Conservation (phyloP, 2,329 filamentous ascomycete species). For the Fusarium anguioides region DNA sequence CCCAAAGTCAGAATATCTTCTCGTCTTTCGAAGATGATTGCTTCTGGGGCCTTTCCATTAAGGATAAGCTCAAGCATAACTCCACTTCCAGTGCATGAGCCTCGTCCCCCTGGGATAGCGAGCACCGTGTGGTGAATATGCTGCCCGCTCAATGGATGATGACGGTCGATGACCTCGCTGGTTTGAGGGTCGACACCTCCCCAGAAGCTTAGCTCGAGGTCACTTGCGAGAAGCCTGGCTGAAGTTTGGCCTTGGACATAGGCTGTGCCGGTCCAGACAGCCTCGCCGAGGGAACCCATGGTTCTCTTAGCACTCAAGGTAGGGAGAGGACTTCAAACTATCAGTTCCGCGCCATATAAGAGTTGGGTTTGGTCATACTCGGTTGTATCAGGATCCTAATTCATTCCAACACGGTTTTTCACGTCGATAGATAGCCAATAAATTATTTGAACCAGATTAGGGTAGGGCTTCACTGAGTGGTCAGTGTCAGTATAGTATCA, state of each 20-base stretch:
- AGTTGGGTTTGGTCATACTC: background rate
- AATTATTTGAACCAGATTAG: background rate
- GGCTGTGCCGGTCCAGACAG: slow-evolving; percentile 20
- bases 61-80: slow-evolving; percentile 59
- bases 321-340: background rate
- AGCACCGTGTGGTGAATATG: slow-evolving; percentile 50
- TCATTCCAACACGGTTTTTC: background rate
- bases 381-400: background rate
- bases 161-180: slow-evolving; percentile 56
- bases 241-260: slow-evolving; percentile 43
- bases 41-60: slow-evolving; percentile 52
- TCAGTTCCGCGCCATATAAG: background rate
- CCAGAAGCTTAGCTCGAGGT: slow-evolving; percentile 57
- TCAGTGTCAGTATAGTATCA: background rate
- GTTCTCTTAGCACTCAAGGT: background rate
- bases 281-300: slow-evolving; percentile 20
- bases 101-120: slow-evolving; percentile 58
- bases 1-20: slow-evolving; percentile 60
- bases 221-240: slow-evolving; percentile 46
- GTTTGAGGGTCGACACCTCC: slow-evolving; percentile 55
- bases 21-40: slow-evolving; percentile 54
- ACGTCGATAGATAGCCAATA: background rate
- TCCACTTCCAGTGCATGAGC: slow-evolving; percentile 59
- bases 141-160: slow-evolving; percentile 54
- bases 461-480: too few species aligned